These are phyloP conservation scores for Fusarium sp. DNA, from an alignment of 2,329 filamentous ascomycete genomes.

Conservation along the genomic window DNA sequence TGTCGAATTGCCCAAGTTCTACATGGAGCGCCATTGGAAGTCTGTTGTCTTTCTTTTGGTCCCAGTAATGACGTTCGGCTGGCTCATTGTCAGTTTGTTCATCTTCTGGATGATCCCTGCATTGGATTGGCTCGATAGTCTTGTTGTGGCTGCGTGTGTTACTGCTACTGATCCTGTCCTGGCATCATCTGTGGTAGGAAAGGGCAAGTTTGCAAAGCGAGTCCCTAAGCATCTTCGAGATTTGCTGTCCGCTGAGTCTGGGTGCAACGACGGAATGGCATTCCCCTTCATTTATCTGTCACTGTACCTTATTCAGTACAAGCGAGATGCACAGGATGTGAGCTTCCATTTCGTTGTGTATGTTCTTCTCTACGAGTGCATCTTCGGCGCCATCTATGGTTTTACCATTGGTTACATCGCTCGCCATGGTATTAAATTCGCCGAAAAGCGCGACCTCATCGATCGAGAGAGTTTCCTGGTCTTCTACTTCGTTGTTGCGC, in stretches of 20 bases:
- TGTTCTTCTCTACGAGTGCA: slow-evolving; percentile 93
- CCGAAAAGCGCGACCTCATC: slow-evolving; percentile 86
- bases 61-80: slow-evolving; percentile 97
- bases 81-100: slow-evolving; percentile 91
- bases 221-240: slow-evolving; percentile 98
- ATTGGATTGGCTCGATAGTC: slow-evolving; percentile 88
- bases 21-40: slow-evolving; percentile 98
- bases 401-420: slow-evolving; percentile 89
- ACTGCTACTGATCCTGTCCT: slow-evolving; percentile 97
- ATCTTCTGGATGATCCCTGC: slow-evolving; percentile 89
- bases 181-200: slow-evolving; percentile 96
- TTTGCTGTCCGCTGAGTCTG: slow-evolving; percentile 92
- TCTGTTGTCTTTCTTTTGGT: slow-evolving; percentile 89
- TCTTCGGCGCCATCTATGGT: slow-evolving; percentile 90
- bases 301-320: slow-evolving; percentile 87
- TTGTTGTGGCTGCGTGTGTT: slow-evolving; percentile 90
- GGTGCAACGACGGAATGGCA: slow-evolving; percentile 99
- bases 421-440: slow-evolving; percentile 87
- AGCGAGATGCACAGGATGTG: slow-evolving; percentile 73
- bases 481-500: slow-evolving; percentile 96
- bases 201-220: slow-evolving; percentile 97
- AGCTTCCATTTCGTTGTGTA: slow-evolving; percentile 88
- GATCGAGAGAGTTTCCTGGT: slow-evolving; percentile 97
- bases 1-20: slow-evolving; percentile 89
- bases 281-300: slow-evolving; percentile 97